phyloP scores from a whole-genome alignment of 1,284 basidiomycete species.

The Boletus calvinii region DNA sequence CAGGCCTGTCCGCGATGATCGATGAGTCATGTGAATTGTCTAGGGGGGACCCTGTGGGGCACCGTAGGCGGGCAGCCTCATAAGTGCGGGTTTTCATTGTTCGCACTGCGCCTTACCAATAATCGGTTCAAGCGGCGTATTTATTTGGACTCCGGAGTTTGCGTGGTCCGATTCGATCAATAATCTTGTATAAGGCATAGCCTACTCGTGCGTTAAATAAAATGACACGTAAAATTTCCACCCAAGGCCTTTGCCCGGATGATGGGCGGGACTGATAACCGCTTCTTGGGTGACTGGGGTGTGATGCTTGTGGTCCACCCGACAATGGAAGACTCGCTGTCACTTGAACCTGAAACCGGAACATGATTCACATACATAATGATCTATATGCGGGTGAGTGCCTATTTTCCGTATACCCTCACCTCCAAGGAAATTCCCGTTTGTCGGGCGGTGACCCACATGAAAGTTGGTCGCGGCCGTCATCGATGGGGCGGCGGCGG shows the following conservation, averaged over 20 bases:
- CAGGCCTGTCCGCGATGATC: neutral
- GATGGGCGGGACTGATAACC: constrained; percentile 2
- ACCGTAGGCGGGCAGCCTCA: neutral
- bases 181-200: constrained; percentile 9
- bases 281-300: neutral
- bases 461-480: neutral
- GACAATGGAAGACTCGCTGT: neutral
- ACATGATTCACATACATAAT: constrained; percentile 8
- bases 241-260: neutral
- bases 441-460: neutral
- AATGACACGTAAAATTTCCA: constrained; percentile 23
- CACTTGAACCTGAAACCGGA: neutral
- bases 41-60: neutral
- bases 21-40: neutral
- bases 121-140: neutral
- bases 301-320: neutral
- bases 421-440: neutral
- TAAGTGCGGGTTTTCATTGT: neutral
- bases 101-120: neutral
- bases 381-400: neutral
- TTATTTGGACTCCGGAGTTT: constrained; percentile 8
- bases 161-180: constrained; percentile 9
- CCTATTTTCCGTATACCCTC: constrained; percentile 1
- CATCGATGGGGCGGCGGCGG: neutral
- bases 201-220: neutral